Evolutionary conservation across 2,329 filamentous ascomycete genomes (phyloP).

Genomic region (Aspergillus fructus): DNA sequence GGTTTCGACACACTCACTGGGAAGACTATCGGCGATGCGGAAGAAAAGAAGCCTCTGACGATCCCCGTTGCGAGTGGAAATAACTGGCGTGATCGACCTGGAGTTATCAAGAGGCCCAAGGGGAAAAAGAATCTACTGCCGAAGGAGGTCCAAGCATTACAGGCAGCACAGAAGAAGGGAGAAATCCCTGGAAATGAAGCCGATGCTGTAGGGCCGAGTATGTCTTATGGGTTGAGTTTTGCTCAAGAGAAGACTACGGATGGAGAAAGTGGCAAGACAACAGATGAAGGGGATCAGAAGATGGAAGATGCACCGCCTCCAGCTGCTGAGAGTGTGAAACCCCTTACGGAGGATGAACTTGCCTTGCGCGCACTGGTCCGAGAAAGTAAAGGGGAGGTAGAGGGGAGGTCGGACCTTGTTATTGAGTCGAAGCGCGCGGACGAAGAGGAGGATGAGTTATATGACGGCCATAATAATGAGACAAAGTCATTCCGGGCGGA

Average conservation of each 20-base stretch:
- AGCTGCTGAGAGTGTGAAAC: conserved; percentile 24
- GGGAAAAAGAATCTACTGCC: conserved; percentile 64
- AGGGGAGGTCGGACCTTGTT: conserved; percentile 49
- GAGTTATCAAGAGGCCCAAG: conserved; percentile 53
- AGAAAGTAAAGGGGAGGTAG: conserved; percentile 46
- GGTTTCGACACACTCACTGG: conserved; percentile 53
- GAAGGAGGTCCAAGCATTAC: conserved; percentile 52
- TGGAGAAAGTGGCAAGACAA: conserved; percentile 20
- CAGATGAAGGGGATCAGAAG: conserved; percentile 18
- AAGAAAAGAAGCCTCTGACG: conserved; percentile 65
- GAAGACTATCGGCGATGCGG: conserved; percentile 39
- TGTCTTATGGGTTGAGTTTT: conserved; percentile 56
- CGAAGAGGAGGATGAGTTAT: conserved; percentile 21
- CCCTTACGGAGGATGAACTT: conserved; percentile 58
- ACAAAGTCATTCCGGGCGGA: conserved; percentile 68
- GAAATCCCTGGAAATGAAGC: conserved; percentile 34
- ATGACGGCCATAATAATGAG: conserved; percentile 33
- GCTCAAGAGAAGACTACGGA: conserved; percentile 30
- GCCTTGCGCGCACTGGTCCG: conserved; percentile 68
- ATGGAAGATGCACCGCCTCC: conserved; percentile 27
- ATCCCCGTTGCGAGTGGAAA: conserved; percentile 79
- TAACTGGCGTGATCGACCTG: conserved; percentile 60
- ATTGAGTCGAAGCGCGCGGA: conserved; percentile 45
- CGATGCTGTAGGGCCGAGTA: conserved; percentile 53
- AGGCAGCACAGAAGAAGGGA: conserved; percentile 41